Base-by-base conservation (phyloP, 306 rosid species). In the Senna siamea region DNA sequence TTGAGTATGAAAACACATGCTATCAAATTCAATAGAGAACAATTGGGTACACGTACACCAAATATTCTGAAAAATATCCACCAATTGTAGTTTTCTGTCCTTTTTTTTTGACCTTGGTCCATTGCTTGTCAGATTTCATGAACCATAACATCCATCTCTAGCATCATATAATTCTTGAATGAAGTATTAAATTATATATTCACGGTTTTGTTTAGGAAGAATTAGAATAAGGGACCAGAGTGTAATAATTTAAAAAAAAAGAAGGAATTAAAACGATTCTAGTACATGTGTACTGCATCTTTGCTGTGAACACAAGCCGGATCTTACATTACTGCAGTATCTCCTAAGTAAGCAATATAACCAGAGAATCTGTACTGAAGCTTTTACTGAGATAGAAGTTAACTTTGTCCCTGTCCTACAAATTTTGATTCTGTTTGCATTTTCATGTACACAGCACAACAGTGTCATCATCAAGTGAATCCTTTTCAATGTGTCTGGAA, bases 321-420 rank as follows among this genome's bases (percentile, higher is more conserved):
- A n/a, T n/a, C 30, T 26, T 26, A 26, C 30, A 1, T 26, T 26
- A 26, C 1, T 26, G 2, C 40, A 46, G n/a, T 18, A 38, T 13
- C 34, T 66, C 58, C 47, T 26, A 11, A 30, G 52, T 47, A 43
- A 10, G 32, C 47, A 11, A 54, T 46, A 14, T 23, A 57, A 57
- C 40, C 75, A 68, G 60, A 8, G 12, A 32, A 64, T 64, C 18
- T 57, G 55, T 40, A 74, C 59, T 41, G 40, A 58, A 51, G 63
- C n/a, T 62, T 32, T 10, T 37, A 6, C 62, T 6, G 34, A 7
- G 9, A 32, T 32, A n/a, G 34, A 67, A 34, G 40, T 67, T 46
- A 37, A 48, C 65, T 7, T 43, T 3, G 26, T 17, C 44, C 8
- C 44, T n/a, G n/a, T 41, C 20, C 44, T 17, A 5, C 5, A 77